Base-by-base conservation (phyloP, 2,329 filamentous ascomycete species). In the Aureobasidium zeae region DNA sequence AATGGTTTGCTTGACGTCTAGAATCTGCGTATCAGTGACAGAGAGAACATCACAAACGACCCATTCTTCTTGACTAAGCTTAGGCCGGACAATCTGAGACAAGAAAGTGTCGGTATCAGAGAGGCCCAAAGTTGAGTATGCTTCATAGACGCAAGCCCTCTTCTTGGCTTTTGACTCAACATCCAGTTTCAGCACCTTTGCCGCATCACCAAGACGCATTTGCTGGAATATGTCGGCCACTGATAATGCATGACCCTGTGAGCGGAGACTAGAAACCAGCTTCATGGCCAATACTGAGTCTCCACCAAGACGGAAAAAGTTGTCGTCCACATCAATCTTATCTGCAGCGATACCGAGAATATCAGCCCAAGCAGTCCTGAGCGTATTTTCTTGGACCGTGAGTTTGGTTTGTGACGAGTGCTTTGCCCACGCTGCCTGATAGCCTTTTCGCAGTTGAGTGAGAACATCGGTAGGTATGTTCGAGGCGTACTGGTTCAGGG, bases 271-370 rank as follows among this genome's bases (percentile, higher is more conserved):
- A 9, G 72, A 66, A 1, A 78, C 76, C 1, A 80, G 61, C 54
- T 73, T 76, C 73, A 80, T 81, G 2, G 74, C 74, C 1, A 68
- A 60, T 19, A 79, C 73, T 0, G 75, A 79, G 57, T 79, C 74
- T 15, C 76, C 76, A 1, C 76, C 75, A 0, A 77, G 65, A 3
- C 68, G 66, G 65, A 79, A 78, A 59, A 79, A 79, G 58, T 71
- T 75, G 52, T 77, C 70, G 9, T 76, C 68, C 1, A 70, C 58
- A 1, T 70, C 65, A 13, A 78, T 73, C 1, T 68, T 60, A 2
- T 70, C 63, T 43, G 71, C 62, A 1, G 58, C 51, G 1, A 72
- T 55, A 1, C 53, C 57, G 21, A 77, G 57, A 1, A 74, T 65
- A 3, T 62, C 62, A 24, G 66, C 63, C 73, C 74, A 78, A 10